A percentile compares a stretch with the other conserved stretches of the same genome.
Conservation (phyloP, 129 eudicot species). For the Escallonia rubra region DNA sequence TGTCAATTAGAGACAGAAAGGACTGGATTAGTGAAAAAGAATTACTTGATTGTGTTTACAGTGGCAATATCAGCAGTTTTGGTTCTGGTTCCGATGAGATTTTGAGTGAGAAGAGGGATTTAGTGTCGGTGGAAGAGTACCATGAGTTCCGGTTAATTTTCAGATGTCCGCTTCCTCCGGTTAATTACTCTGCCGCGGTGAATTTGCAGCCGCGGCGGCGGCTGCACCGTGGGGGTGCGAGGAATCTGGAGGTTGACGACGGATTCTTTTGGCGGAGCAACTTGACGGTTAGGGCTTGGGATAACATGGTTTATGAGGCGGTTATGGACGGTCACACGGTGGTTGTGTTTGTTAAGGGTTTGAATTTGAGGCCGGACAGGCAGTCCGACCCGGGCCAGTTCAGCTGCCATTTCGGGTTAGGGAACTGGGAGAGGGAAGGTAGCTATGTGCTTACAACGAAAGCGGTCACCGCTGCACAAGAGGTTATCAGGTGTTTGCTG, state of each 20-base stretch:
- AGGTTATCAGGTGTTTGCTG: conserved; percentile 73
- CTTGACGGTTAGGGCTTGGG: conserved; percentile 56
- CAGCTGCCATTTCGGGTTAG: conserved; percentile 68
- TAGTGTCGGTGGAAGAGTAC: conserved; percentile 64
- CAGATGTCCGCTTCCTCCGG: conserved; percentile 70
- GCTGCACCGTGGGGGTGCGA: conserved; percentile 12
- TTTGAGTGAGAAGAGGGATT: conserved; percentile 15
- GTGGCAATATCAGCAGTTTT: not conserved
- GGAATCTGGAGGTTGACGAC: not conserved
- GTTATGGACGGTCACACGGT: conserved; percentile 52
- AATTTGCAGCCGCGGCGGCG: conserved; percentile 25
- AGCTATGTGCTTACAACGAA: conserved; percentile 34
- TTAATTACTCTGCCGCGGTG: conserved; percentile 43
- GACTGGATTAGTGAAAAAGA: not conserved
- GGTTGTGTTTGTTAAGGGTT: conserved; percentile 82
- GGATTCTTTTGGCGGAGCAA: conserved; percentile 20
- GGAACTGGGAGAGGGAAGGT: conserved; percentile 28
- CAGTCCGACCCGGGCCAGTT: conserved; percentile 65
- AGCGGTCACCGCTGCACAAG: conserved; percentile 92
- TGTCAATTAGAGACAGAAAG: conserved; percentile 14
- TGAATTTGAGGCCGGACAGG: conserved; percentile 60
- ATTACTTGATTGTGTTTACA: conserved; percentile 58
- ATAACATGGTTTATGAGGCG: conserved; percentile 67
- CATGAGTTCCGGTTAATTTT: conserved; percentile 41
- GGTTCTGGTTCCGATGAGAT: conserved; percentile 10